Percentiles rank a stretch among this genome's conserved stretches.
Evolutionary conservation across 352 stramenopile genomes (phyloP).

Genomic region (Chrysophaeum taylorii): DNA sequence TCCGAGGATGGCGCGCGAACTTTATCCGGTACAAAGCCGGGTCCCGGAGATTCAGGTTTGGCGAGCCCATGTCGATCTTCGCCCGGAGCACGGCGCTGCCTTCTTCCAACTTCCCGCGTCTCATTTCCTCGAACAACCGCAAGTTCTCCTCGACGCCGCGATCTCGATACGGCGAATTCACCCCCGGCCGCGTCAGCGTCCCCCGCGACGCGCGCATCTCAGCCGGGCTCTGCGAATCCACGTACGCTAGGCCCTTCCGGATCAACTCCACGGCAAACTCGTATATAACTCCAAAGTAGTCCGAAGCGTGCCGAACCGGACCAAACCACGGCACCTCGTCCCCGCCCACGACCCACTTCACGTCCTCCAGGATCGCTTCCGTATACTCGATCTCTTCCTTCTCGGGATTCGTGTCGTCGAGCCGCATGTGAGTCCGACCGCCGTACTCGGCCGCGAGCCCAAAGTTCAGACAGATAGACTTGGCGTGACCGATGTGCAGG

Average conservation of each 20-base stretch:
- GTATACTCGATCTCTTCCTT: constrained; percentile 86
- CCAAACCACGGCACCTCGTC: constrained; percentile 40
- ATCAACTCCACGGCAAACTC: constrained; percentile 78
- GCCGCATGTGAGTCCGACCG: constrained; percentile 70
- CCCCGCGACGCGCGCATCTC: constrained; percentile 56
- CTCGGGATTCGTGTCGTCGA: constrained; percentile 93
- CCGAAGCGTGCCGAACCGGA: constrained; percentile 64
- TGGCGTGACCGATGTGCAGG: constrained; percentile 86
- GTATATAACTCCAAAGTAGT: constrained; percentile 86
- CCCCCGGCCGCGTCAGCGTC: constrained; percentile 44
- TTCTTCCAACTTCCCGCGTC: constrained; percentile 47
- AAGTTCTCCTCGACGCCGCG: constrained; percentile 75
- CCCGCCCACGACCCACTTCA: constrained; percentile 47
- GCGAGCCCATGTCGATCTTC: constrained; percentile 86
- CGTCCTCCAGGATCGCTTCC: constrained; percentile 75
- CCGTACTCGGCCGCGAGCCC: constrained; percentile 41
- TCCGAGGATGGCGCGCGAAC: constrained; percentile 78
- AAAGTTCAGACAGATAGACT: constrained; percentile 92
- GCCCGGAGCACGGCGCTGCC: constrained; percentile 52
- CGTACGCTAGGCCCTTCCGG: constrained; percentile 64
- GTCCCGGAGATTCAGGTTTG: constrained; percentile 90
- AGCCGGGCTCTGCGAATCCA: constrained; percentile 54
- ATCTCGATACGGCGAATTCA: constrained; percentile 69
- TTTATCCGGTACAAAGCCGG: constrained; percentile 90
- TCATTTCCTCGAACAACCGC: constrained; percentile 77